Base-by-base conservation (phyloP, 2,329 filamentous ascomycete genomes). In the Aaosphaeria pasadenensis region DNA sequence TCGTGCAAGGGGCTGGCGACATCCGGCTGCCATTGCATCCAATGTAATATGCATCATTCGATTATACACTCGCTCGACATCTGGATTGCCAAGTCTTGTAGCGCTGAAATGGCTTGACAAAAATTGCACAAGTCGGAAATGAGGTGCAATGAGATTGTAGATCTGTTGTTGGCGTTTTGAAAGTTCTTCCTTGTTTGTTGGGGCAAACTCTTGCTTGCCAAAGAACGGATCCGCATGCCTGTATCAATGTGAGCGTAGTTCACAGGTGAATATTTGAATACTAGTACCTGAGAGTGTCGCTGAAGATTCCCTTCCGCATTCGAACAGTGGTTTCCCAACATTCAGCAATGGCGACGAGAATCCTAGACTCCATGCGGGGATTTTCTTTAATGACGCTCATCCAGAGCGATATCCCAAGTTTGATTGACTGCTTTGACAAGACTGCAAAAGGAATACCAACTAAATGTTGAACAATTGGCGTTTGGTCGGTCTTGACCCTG, bases 341-440 rank as follows among this genome's bases (percentile, higher is more conserved):
- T 63, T 94, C 87, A 7, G 88, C 87, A 59, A 97, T 89, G 66
- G 95, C 90, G 45, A 85, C 85, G 31, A 99, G 74, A 47, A 99
- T 84, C 51, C 91, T 85, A 6, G 92, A 82, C 69, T 96, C 91
- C 71, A 96, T 86, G 47, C 83, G 82, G 3, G 91, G 89, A 62
- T 96, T 97, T 68, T 99, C 94, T 60, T 97, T 94, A 62, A 97
- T 95, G 11, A 97, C 89, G 29, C 94, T 94, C 51, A 96, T 84
- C 94, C 94, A 99, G 5, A 99, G 76, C 4, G 94, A 96, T 33
- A 96, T 88, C 5, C 94, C 95, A 44, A 97, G 83, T 66, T 96
- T 95, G 67, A 99, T 94, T 2, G 91, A 94, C 62, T 95, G 88
- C 67, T 95, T 96, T 5, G 88, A 95, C 67, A 99, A 97, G 42